A percentile compares a stretch with the other conserved stretches of the same genome.
These are phyloP conservation scores for Condylostoma magnum DNA, from an alignment of 169 alveolate species.

Conservation along the genomic window DNA sequence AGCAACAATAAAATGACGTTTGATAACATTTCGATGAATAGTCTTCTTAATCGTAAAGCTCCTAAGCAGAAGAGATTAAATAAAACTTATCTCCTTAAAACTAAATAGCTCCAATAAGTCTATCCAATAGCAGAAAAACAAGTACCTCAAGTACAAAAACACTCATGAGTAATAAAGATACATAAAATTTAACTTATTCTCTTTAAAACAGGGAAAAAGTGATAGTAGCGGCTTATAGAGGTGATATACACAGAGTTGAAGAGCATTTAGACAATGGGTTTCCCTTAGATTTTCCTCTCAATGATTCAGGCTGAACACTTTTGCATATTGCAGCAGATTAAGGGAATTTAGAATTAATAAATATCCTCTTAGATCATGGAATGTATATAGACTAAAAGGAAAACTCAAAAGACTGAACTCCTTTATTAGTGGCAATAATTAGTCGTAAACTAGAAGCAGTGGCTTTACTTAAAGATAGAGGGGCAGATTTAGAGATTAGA, in stretches of 20 bases:
- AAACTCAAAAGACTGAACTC: constrained; percentile 8
- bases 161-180: too few species aligned
- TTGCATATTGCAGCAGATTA: constrained; percentile 4
- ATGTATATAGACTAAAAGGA: neutral
- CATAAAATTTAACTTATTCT: neutral
- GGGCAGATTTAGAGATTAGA: neutral
- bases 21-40: too few species aligned
- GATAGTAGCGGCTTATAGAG: neutral
- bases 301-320: constrained; percentile 15
- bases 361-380: neutral
- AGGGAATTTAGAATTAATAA: neutral
- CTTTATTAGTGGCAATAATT: constrained; percentile 13
- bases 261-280: constrained; percentile 1
- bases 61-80: too few species aligned
- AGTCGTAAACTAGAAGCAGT: neutral
- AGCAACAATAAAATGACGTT: too few species aligned
- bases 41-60: too few species aligned
- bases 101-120: too few species aligned
- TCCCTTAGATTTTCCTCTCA: constrained; percentile 13
- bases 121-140: too few species aligned
- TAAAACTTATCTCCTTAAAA: too few species aligned
- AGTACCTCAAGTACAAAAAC: too few species aligned
- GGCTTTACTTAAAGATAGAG: neutral
- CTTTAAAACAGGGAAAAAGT: neutral
- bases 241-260: neutral